Base-by-base conservation (phyloP, 208 protist species). In the Leishmania amazonensis region DNA sequence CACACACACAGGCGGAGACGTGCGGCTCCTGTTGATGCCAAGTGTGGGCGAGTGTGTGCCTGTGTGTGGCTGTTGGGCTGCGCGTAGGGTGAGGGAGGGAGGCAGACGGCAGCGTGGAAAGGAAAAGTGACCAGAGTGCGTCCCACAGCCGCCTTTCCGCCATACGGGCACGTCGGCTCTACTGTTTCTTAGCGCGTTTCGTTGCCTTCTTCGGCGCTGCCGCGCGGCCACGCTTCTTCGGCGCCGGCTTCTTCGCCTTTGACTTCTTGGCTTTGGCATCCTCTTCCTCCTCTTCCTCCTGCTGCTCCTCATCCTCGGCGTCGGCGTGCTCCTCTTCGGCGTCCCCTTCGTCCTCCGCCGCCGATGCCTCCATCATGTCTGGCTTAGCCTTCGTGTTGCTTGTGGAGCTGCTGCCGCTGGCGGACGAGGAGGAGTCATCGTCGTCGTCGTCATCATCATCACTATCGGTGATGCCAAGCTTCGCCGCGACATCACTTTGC, bases 121-220 rank as follows among this genome's bases (percentile, higher is more conserved):
- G 6, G 24, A 3, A 38, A 19, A 47, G 3, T 40, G 8, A n/a
- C 40, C 15, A 45, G 28, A 24, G 28, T 11, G 28, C n/a, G 28
- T 3, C n/a, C 15, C 5, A 28, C 62, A 38, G 13, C 62, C 62
- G 2, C 62, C 62, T 17, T 68, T 24, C 62, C 62, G 11, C 62
- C 13, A 40, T 40, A 68, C 31, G 13, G 31, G 31, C 13, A 31
- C 40, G 40, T 31, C 40, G 28, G 42, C 0, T 67, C 42, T 51
- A 53, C 75, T 85, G 78, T 40, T 95, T 95, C 83, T 91, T 95
- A 2, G 89, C 75, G 40, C 84, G 82, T 80, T 94, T 95, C 72
- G 87, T 54, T 31, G 87, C n/a, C 76, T 86, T 90, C 78, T 89
- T 88, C 24, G 86, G 65, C 62, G 79, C 80, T 3, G 81, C 62